These are phyloP conservation scores for Persicaria tinctoria DNA, from an alignment of 148 eudicot species.

Conservation along the genomic window DNA sequence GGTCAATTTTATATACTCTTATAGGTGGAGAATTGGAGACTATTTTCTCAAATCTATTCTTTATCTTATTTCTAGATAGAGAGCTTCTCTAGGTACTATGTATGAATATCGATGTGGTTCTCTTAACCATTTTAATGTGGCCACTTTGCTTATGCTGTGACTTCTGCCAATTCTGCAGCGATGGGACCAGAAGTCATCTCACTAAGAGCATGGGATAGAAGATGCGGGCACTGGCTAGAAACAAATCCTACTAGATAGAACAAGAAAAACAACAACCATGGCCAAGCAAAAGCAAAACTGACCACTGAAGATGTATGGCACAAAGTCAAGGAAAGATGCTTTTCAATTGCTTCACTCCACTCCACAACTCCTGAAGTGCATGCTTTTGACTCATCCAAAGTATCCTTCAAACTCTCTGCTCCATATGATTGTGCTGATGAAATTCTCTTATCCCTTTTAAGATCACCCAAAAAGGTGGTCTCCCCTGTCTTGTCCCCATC, in stretches of 20 bases:
- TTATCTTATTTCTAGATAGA: background rate
- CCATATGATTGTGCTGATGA: conserved; percentile 89
- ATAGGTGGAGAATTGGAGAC: background rate
- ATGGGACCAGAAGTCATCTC: too few species aligned
- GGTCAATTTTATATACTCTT: too few species aligned
- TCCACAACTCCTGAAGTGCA: conserved; percentile 38
- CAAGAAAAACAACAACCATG: background rate
- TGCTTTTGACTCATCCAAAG: conserved; percentile 25
- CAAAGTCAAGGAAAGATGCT: conserved; percentile 52
- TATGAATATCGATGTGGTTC: background rate
- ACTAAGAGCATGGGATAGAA: background rate
- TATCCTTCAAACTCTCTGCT: conserved; percentile 26
- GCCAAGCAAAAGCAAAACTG: conserved; percentile 22
- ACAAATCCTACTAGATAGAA: background rate
- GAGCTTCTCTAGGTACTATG: background rate
- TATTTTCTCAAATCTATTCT: background rate
- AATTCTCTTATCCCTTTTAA: conserved; percentile 63
- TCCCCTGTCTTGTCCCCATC: conserved; percentile 56
- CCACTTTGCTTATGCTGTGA: background rate
- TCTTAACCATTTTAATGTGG: background rate
- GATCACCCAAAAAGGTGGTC: conserved; percentile 74
- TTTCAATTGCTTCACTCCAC: conserved; percentile 71
- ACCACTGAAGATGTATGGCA: conserved; percentile 72
- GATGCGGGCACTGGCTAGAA: background rate
- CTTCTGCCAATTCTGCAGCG: background rate